A percentile compares a stretch with the other conserved stretches of the same genome.
Evolutionary conservation across 1,284 basidiomycete species (phyloP).

Genomic region (Irpex rosettiformis): DNA sequence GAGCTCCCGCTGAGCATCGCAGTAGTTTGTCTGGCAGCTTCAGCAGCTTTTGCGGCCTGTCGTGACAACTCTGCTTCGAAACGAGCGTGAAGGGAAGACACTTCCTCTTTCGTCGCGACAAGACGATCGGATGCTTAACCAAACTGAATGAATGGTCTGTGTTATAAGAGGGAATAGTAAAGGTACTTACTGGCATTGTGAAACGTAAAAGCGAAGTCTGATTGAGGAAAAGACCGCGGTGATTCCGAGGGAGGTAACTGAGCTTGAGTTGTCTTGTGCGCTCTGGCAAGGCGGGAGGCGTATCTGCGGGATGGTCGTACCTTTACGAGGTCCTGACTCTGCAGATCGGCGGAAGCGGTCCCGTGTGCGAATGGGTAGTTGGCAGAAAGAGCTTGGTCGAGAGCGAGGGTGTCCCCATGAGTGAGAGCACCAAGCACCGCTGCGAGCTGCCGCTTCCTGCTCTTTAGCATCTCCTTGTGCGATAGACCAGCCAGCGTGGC

Average conservation of each 20-base stretch:
- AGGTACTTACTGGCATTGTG: constrained; percentile 64
- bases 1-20: constrained; percentile 26
- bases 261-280: constrained; percentile 20
- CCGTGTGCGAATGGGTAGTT: constrained; percentile 45
- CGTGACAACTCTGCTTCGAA: constrained; percentile 70
- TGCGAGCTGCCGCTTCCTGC: constrained; percentile 63
- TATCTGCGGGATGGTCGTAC: constrained; percentile 31
- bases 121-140: constrained; percentile 65
- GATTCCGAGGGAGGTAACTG: constrained; percentile 13
- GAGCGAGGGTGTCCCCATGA: constrained; percentile 60
- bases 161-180: constrained; percentile 16
- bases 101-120: constrained; percentile 62
- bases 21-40: constrained; percentile 45
- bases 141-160: constrained; percentile 9
- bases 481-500: constrained; percentile 67
- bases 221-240: constrained; percentile 36
- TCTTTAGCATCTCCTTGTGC: constrained; percentile 69
- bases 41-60: constrained; percentile 57
- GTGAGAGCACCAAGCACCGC: constrained; percentile 62
- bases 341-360: constrained; percentile 22
- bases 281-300: constrained; percentile 27
- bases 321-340: constrained; percentile 21
- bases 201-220: constrained; percentile 57
- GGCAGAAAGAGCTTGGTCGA: constrained; percentile 72
- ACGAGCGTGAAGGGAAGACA: constrained; percentile 54